Evolutionary conservation across 202 grass and related monocot species (phyloP), one percentile per base, ranked within the genome.

Genomic region (Saccharum hybrid): DNA sequence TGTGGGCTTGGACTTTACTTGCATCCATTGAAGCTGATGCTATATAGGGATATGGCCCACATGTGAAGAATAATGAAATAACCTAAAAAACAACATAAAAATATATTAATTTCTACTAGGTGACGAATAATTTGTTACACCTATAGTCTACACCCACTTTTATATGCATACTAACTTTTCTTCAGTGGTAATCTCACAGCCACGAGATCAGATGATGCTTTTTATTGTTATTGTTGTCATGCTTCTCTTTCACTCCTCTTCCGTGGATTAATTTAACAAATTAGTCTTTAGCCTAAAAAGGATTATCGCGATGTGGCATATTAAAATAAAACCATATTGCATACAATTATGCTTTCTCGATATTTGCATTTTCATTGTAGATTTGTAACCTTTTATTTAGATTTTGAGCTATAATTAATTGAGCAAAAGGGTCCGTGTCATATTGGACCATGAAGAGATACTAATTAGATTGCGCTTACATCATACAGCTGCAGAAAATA

Each of bases 91-190:
- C 30, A 9, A 34, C 30, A 9, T 2, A 26, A 19, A 26, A 48
- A 61, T 46, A 10, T n/a, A 61, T 40, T 63, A 63, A 86, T 13
- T 51, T 2, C 5, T 31, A 21, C 52, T 78, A 73, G 68, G 66
- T n/a, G 60, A 59, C 9, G 74, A 78, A 88, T 82, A 78, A 78
- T 72, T 88, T 78, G 80, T 18, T 68, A 66, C 40, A 73, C 59
- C 80, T 83, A 83, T 41, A 65, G 15, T 60, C 75, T 72, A 79
- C 31, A 13, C 56, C 77, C 13, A 71, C 10, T 43, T 10, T 52
- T 51, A 71, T 51, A 65, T 74, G 34, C 60, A 65, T 57, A 13
- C 18, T 19, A 76, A 8, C 85, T 78, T 72, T 71, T 10, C 3
- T 72, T 73, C 54, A 72, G 37, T 66, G 57, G 23, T 21, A 78